Evolutionary conservation across 2,329 filamentous ascomycete species (phyloP), one percentile per base, ranked within the genome.

Genomic region (Claviceps arundinis): DNA sequence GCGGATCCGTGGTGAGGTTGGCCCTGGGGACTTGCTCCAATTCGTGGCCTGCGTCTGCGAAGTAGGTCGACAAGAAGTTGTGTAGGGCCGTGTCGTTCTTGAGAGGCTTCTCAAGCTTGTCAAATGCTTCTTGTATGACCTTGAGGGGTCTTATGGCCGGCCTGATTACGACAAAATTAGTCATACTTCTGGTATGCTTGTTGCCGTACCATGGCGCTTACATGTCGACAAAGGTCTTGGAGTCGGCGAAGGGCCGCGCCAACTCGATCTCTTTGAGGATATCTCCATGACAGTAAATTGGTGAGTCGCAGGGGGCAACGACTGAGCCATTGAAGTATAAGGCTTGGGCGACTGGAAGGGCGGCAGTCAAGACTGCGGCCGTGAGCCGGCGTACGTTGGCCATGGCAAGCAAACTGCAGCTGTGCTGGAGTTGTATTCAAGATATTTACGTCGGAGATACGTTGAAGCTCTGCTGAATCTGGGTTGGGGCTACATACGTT

Each of bases 171-270:
- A 50, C 55, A 6, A 30, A 7, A 19, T 22, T 50, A 26, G 42
- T 41, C 38, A 9, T 17, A 43, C n/a, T 16, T 14, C 40, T 30
- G 26, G 17, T 13, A n/a, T 38, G 11, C 5, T 6, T 50, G 5
- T 48, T 19, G 34, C 19, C 4, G 24, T 14, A 34, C 17, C 55
- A 19, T 30, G 4, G 22, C 22, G 66, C 71, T 68, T 68, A 80
- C 78, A 84, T 80, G 62, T 86, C 82, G 44, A 85, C 82, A 61
- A 84, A 85, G 1, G 81, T 84, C 71, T 85, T 86, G 54, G 81
- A 85, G 66, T 85, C 82, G 14, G 70, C 66, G 57, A 85, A 85
- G 0, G 81, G 81, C 24, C 69, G 70, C 2, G 82, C 82, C 9
- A 85, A 69, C 67, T 85, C 74, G 47, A 86, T 75, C 56, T 79